Base-by-base conservation (phyloP, 2,329 filamentous ascomycete genomes). In the Xylaria sp. region DNA sequence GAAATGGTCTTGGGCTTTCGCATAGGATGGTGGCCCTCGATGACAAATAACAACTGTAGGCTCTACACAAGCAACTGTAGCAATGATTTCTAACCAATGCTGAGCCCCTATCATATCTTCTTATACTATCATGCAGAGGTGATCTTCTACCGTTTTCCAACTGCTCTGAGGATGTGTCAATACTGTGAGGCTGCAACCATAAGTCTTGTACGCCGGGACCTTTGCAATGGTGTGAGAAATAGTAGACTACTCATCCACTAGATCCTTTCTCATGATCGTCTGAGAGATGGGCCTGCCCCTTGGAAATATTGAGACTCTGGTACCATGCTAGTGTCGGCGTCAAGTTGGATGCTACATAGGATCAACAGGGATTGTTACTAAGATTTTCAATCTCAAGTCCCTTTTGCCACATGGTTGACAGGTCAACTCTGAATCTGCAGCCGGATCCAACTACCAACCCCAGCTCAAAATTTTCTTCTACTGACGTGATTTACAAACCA, bases 381-480 rank as follows among this genome's bases (percentile, higher is more conserved):
- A 52, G 44, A 56, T 41, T 48, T 63, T 48, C 39, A 39, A 52
- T 51, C 41, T 62, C 50, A 44, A 50, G 37, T 56, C 66, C 41
- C 18, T 46, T n/a, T 50, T 66, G 63, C 66, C 66, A 69, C 66
- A 69, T 69, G 66, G 66, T 66, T 64, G 66, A 44, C 54, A 65
- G 63, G 63, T 66, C 52, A 48, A 59, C 58, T 34, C n/a, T 51
- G 37, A 28, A 57, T 34, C n/a, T 51, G 37, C 20, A 61, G 55
- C 41, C 13, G 57, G 61, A 55, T 55, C 63, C 37, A 66, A 23
- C 20, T 32, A 37, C n/a, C 28, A 59, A 67, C 32, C 65, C 60
- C 52, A n/a, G 62, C 44, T 62, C 51, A 59, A 37, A 39, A 41
- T 44, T 66, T 65, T 57, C 39, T 6, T 37, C 37, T 52, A 28